Percentiles rank a stretch among this genome's conserved stretches.
Conservation (phyloP, 2,329 filamentous ascomycete genomes). For the Proliferodiscus dingleyae region DNA sequence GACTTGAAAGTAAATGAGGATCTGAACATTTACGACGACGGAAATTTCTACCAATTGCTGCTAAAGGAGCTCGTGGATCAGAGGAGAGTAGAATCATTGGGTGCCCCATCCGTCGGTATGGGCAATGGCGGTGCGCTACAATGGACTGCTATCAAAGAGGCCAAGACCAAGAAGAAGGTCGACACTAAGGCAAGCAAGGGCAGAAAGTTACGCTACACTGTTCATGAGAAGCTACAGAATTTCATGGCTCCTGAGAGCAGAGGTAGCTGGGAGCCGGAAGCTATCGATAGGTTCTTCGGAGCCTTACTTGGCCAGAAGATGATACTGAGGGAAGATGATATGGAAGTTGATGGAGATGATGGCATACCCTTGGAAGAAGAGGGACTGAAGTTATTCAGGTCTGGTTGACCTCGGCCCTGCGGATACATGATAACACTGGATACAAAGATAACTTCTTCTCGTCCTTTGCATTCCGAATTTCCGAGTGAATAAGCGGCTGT, state of each 20-base stretch:
- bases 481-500: no score
- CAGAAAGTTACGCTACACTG: slow-evolving; percentile 86
- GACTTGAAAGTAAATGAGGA: slow-evolving; percentile 53
- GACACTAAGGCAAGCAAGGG: slow-evolving; percentile 96
- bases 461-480: no score
- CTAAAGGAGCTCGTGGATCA: slow-evolving; percentile 92
- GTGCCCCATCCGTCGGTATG: slow-evolving; percentile 33
- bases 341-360: slow-evolving; percentile 48
- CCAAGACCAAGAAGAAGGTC: slow-evolving; percentile 75
- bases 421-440: background rate
- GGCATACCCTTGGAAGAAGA: slow-evolving; percentile 33
- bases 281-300: slow-evolving; percentile 72
- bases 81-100: slow-evolving; percentile 64
- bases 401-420: slow-evolving; percentile 3
- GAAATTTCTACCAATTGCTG: slow-evolving; percentile 88
- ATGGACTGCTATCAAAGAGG: slow-evolving; percentile 67
- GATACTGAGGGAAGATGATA: slow-evolving; percentile 49
- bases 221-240: slow-evolving; percentile 95
- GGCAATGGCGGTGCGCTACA: slow-evolving; percentile 38
- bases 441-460: no score
- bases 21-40: slow-evolving; percentile 77
- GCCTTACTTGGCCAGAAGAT: slow-evolving; percentile 69
- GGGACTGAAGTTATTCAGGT: slow-evolving; percentile 31
- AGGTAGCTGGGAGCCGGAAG: slow-evolving; percentile 71
- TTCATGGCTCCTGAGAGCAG: slow-evolving; percentile 94